Conservation (phyloP, 768 basidiomycete genomes). For the Epithele typhae region DNA sequence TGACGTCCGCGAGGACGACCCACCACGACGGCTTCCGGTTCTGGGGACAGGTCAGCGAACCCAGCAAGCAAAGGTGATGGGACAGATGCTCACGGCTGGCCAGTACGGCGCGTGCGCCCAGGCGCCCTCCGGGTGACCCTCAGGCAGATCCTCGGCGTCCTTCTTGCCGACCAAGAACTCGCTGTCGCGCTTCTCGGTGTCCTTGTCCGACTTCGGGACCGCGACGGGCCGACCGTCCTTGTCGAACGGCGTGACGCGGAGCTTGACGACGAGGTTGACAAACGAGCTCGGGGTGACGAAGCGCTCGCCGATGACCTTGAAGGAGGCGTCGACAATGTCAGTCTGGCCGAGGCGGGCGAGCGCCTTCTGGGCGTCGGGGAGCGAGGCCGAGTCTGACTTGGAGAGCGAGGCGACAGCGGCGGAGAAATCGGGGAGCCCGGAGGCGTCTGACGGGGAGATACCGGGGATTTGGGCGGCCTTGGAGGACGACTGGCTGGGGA, state of each 20-base stretch:
- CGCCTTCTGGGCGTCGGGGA: constrained; percentile 55
- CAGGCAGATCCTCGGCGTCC: constrained; percentile 56
- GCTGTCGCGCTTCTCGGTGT: constrained; percentile 58
- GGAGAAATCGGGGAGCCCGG: constrained; percentile 31
- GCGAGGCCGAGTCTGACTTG: constrained; percentile 45
- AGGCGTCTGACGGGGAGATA: constrained; percentile 51
- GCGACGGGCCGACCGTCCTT: constrained; percentile 10
- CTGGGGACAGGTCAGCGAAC: constrained; percentile 32
- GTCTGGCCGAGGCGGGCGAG: constrained; percentile 68
- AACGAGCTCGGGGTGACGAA: constrained; percentile 84
- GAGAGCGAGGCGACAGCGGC: constrained; percentile 46
- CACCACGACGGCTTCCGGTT: constrained; percentile 91
- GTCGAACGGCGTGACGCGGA: constrained; percentile 57
- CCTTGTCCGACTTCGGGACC: constrained; percentile 38
- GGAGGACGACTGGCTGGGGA: constrained; percentile 44
- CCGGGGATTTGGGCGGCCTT: constrained; percentile 76
- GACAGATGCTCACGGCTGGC: constrained; percentile 61
- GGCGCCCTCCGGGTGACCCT: constrained; percentile 38
- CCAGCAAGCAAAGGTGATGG: not conserved
- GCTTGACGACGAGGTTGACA: constrained; percentile 80
- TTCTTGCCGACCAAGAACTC: constrained; percentile 61
- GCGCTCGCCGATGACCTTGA: constrained; percentile 92
- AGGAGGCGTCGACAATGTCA: constrained; percentile 76
- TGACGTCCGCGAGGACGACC: constrained; percentile 85
- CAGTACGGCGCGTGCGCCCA: constrained; percentile 91